Evolutionary conservation across 2,329 filamentous ascomycete genomes (phyloP).

Genomic region (Helotiales sp.): DNA sequence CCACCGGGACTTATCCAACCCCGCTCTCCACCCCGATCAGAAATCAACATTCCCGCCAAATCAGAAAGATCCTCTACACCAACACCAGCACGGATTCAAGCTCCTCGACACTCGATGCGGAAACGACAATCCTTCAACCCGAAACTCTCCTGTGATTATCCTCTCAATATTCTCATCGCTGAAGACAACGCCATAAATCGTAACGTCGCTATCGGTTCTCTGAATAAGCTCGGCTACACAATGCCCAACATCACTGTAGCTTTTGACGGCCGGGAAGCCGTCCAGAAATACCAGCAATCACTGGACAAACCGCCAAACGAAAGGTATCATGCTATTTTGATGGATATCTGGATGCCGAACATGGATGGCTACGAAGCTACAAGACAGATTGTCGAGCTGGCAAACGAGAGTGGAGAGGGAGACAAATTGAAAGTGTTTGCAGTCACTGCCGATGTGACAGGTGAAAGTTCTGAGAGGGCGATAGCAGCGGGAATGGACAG

Average conservation of each 20-base stretch:
- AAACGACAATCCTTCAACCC: constrained; percentile 47
- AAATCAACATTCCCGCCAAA: background rate
- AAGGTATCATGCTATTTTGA: constrained; percentile 63
- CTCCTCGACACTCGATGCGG: background rate
- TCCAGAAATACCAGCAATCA: constrained; percentile 56
- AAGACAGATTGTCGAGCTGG: constrained; percentile 52
- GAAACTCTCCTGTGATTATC: constrained; percentile 57
- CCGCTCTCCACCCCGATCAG: constrained; percentile 4
- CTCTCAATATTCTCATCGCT: constrained; percentile 67
- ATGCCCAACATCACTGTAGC: constrained; percentile 56
- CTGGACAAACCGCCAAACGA: constrained; percentile 31
- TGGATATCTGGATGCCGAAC: constrained; percentile 76
- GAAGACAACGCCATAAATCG: constrained; percentile 75
- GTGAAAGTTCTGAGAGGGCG: constrained; percentile 48
- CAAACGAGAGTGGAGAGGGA: constrained; percentile 11
- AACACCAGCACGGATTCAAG: background rate
- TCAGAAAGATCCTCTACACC: background rate
- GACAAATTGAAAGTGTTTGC: constrained; percentile 44
- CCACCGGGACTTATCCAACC: constrained; percentile 13
- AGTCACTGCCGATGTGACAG: constrained; percentile 57
- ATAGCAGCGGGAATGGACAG: constrained; percentile 54
- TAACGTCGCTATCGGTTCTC: constrained; percentile 64
- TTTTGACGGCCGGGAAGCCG: constrained; percentile 67
- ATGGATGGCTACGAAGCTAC: constrained; percentile 73
- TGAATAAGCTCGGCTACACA: constrained; percentile 65